Conservation (phyloP, 352 stramenopile genomes). For the Phytopythium aichiense region DNA sequence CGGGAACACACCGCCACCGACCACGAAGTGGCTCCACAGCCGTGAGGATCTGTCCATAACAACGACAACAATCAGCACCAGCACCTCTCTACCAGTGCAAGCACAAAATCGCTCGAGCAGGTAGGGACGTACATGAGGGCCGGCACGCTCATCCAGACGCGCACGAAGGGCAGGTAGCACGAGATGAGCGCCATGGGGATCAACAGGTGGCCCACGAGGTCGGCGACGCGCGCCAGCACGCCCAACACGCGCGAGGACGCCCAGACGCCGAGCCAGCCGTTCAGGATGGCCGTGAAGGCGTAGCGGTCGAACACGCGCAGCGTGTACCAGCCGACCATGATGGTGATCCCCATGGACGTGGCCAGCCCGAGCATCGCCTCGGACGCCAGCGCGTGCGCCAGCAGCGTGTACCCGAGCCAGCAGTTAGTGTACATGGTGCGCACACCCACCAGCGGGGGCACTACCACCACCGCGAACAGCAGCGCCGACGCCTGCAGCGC, state of each 20-base stretch:
- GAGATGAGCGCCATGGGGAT: slow-evolving; percentile 71
- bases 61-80: slow-evolving; percentile 5
- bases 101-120: neutral
- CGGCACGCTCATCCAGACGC: slow-evolving; percentile 79
- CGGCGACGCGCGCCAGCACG: slow-evolving; percentile 47
- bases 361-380: slow-evolving; percentile 63
- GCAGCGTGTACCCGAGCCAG: slow-evolving; percentile 65
- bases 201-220: slow-evolving; percentile 65
- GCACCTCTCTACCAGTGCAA: neutral
- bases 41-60: slow-evolving; percentile 48
- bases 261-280: slow-evolving; percentile 77
- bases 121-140: slow-evolving; percentile 56
- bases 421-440: slow-evolving; percentile 80
- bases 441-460: slow-evolving; percentile 50
- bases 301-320: slow-evolving; percentile 76
- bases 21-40: slow-evolving; percentile 72
- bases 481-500: slow-evolving; percentile 39
- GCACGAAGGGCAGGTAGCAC: slow-evolving; percentile 69
- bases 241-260: slow-evolving; percentile 60
- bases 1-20: slow-evolving; percentile 62
- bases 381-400: slow-evolving; percentile 48
- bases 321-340: slow-evolving; percentile 86
- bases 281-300: slow-evolving; percentile 68
- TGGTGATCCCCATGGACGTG: slow-evolving; percentile 77
- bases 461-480: slow-evolving; percentile 55